Evolutionary conservation across 306 rosid species (phyloP).

Genomic region (Astragalus membranaceus): DNA sequence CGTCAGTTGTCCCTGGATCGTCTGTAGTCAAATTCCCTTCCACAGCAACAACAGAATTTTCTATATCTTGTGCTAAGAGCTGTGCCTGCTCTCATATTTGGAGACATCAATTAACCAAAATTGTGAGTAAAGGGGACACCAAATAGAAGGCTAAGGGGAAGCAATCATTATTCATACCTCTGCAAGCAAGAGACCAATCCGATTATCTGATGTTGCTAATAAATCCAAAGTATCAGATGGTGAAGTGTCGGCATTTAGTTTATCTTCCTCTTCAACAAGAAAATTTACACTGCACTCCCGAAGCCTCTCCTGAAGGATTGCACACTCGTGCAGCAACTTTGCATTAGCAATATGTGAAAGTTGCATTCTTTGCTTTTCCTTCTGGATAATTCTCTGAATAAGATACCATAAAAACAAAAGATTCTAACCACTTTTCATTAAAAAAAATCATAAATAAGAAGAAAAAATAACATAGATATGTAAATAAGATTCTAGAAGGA

Average conservation of each 20-base stretch:
- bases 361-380: slow-evolving; percentile 66
- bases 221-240: slow-evolving; percentile 82
- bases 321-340: slow-evolving; percentile 84
- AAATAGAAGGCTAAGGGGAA: neutral
- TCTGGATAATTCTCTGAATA: slow-evolving; percentile 56
- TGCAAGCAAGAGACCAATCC: slow-evolving; percentile 82
- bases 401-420: slow-evolving; percentile 8
- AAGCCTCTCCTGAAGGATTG: slow-evolving; percentile 72
- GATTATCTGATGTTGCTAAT: slow-evolving; percentile 74
- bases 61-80: slow-evolving; percentile 75
- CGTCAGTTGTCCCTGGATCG: slow-evolving; percentile 29
- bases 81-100: slow-evolving; percentile 64
- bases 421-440: neutral
- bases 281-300: slow-evolving; percentile 82
- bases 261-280: slow-evolving; percentile 84
- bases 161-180: slow-evolving; percentile 50
- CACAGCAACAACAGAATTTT: slow-evolving; percentile 31
- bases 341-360: slow-evolving; percentile 40
- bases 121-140: neutral
- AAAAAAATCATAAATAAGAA: neutral
- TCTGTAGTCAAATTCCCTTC: slow-evolving; percentile 28
- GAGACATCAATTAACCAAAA: slow-evolving; percentile 16
- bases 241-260: slow-evolving; percentile 56
- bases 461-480: neutral
- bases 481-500: neutral